phyloP scores from a whole-genome alignment of 768 basidiomycete genomes.

The Mycena amicta region DNA sequence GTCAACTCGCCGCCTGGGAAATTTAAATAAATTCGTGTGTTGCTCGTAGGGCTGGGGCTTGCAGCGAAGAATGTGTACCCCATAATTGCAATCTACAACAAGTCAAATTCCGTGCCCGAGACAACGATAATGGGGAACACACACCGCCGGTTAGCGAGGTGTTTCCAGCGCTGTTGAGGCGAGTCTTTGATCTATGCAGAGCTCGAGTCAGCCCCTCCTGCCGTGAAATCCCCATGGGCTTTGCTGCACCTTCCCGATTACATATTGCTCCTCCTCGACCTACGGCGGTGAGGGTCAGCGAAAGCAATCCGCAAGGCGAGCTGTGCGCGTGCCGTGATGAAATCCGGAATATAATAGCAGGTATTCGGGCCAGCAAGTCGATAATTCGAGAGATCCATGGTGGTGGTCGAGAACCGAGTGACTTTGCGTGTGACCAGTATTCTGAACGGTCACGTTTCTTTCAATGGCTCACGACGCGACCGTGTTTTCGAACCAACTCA shows the following conservation, averaged over 20 bases:
- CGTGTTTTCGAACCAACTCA: too few relatives aligned
- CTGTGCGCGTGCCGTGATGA: conserved; percentile 53
- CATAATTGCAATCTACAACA: conserved; percentile 66
- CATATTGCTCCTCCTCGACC: conserved; percentile 72
- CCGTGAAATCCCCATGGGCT: background rate
- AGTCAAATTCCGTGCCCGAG: too few relatives aligned
- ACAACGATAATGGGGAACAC: conserved; percentile 24
- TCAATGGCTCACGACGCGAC: too few relatives aligned
- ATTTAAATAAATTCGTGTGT: conserved; percentile 8
- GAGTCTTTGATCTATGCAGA: conserved; percentile 67
- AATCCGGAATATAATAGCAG: conserved; percentile 76
- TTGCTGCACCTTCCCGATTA: conserved; percentile 67
- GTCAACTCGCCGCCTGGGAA: conserved; percentile 81
- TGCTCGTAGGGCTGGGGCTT: too few relatives aligned
- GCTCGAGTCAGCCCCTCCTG: conserved; percentile 5
- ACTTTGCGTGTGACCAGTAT: too few relatives aligned
- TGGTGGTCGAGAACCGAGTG: too few relatives aligned
- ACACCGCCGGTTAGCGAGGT: conserved; percentile 68
- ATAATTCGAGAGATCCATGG: conserved; percentile 28
- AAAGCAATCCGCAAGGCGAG: conserved; percentile 3
- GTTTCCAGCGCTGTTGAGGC: conserved; percentile 84
- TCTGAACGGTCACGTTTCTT: too few relatives aligned
- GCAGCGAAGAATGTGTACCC: conserved; percentile 46
- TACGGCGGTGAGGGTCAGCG: conserved; percentile 25
- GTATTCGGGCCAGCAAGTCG: conserved; percentile 40